Conservation (phyloP, 495 filamentous ascomycete genomes). For the Copromyces sp. region DNA sequence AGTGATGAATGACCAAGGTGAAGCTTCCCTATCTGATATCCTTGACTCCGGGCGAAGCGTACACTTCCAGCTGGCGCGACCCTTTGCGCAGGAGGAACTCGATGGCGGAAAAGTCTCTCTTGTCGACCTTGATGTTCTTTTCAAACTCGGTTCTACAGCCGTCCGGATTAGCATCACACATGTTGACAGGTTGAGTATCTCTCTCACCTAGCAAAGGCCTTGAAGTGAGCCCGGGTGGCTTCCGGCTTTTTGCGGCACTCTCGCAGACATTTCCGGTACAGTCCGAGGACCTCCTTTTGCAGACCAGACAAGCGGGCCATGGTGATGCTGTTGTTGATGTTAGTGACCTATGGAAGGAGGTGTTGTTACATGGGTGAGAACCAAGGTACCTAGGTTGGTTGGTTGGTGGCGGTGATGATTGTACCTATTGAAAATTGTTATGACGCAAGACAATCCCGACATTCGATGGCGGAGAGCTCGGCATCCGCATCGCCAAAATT, state of each 20-base stretch:
- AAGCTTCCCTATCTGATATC: constrained; percentile 49
- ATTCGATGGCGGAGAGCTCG: neutral
- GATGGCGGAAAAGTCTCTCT: constrained; percentile 80
- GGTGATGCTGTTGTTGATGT: neutral
- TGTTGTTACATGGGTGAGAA: neutral
- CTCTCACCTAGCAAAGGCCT: constrained; percentile 31
- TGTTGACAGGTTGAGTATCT: no score
- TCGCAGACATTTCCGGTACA: constrained; percentile 79
- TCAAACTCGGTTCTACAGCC: constrained; percentile 60
- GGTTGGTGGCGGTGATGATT: neutral
- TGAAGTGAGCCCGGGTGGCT: constrained; percentile 31
- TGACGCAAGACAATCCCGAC: neutral
- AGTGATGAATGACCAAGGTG: neutral
- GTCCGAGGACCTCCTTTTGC: constrained; percentile 77
- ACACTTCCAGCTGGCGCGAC: constrained; percentile 73
- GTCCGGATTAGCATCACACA: constrained; percentile 1
- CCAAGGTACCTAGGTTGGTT: neutral
- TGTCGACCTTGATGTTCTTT: constrained; percentile 58
- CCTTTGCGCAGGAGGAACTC: constrained; percentile 85
- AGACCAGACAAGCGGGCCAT: constrained; percentile 61
- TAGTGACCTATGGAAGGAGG: neutral
- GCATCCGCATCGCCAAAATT: neutral
- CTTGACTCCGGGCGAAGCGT: constrained; percentile 70
- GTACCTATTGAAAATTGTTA: neutral
- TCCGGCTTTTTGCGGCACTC: constrained; percentile 71